These are phyloP conservation scores for Trypanosoma melophagium DNA, from an alignment of 208 protist genomes.

Conservation along the genomic window DNA sequence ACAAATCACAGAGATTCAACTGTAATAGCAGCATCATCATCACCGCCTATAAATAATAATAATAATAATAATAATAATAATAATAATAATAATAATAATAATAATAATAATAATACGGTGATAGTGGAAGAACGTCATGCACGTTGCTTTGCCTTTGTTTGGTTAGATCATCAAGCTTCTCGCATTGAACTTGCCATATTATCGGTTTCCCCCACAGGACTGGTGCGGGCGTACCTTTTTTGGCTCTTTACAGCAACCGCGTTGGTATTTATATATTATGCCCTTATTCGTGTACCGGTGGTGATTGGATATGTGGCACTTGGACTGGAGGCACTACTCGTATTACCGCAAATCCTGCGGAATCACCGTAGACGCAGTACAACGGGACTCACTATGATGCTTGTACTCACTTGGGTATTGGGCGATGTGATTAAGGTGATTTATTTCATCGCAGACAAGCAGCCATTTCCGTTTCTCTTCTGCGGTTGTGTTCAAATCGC, in stretches of 20 bases:
- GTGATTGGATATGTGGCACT: constrained; percentile 72
- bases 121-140: background rate
- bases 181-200: constrained; percentile 33
- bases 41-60: no score
- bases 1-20: no score
- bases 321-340: constrained; percentile 60
- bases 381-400: constrained; percentile 53
- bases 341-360: constrained; percentile 76
- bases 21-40: no score
- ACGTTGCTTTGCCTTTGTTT: background rate
- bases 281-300: constrained; percentile 7
- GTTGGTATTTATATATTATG: constrained; percentile 41
- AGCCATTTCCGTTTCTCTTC: constrained; percentile 71
- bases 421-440: constrained; percentile 74
- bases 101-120: background rate
- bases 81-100: no score
- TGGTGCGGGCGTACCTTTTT: constrained; percentile 30
- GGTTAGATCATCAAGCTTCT: background rate
- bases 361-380: constrained; percentile 68
- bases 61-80: no score
- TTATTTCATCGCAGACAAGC: constrained; percentile 58
- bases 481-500: constrained; percentile 62
- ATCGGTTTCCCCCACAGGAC: constrained; percentile 26
- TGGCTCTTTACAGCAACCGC: constrained; percentile 20
- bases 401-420: constrained; percentile 68